Evolutionary conservation across 2,329 filamentous ascomycete genomes (phyloP), one percentile per base, ranked within the genome.

Genomic region (Ciborinia camelliae): DNA sequence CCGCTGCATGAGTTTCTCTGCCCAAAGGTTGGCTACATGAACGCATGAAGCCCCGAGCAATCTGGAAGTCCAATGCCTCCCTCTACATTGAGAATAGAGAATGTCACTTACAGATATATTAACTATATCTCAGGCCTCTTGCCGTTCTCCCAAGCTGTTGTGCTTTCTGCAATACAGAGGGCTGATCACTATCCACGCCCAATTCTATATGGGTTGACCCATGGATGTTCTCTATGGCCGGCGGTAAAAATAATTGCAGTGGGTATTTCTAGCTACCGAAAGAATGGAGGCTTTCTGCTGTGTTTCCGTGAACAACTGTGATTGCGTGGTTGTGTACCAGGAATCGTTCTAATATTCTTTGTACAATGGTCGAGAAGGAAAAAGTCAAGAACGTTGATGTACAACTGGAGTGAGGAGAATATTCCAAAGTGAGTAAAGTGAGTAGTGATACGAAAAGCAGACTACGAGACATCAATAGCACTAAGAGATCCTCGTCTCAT

Each of bases 171-270:
- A 70, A 70, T 72, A 71, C 73, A 74, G 50, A 62, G 72, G 74
- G 73, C 73, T 71, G 71, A 73, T 73, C 70, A 72, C 67, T 66
- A 67, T 74, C 70, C 69, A 72, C 71, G 68, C 73, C 73, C 74
- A 72, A 70, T 68, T 62, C 69, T 66, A 68, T 70, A 58, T 70
- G 70, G 68, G 62, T 70, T 66, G 72, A 74, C 71, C 74, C 73
- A 75, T 74, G 73, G 70, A 72, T 66, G 64, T 71, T 61, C 68
- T 71, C 58, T 66, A 68, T 66, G 66, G 67, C 68, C 60, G 66
- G 68, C 58, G 67, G 69, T 66, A 62, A 66, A 67, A 60, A 51
- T 35, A 63, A 57, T 37, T 23, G 45, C 12, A 37, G 14, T 51
- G 43, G 43, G 43, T 37, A n/a, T 3, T 32, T 51, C 35, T 53